Evolutionary conservation across 2,329 filamentous ascomycete species (phyloP), one percentile per base, ranked within the genome.

Genomic region (Talaromyces atroroseus): DNA sequence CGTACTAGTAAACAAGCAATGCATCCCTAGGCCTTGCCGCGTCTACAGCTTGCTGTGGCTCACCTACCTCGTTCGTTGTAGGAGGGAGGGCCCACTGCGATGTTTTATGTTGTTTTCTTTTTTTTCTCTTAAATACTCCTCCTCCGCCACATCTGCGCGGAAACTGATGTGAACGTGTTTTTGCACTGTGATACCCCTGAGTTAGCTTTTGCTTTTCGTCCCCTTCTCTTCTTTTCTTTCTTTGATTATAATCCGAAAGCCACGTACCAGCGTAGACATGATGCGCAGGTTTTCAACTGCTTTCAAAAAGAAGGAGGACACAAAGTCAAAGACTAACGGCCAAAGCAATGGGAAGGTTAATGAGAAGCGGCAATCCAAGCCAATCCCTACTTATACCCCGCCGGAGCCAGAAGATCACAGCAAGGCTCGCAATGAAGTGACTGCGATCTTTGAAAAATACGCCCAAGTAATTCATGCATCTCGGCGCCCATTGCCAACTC

Each of bases 401-500:
- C 24, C 47, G 14, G 24, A 48, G 0, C 60, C 65, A 10, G 65
- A 67, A 20, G 64, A 63, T 29, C 60, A 68, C 32, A 62, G 58
- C 48, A 70, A 71, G 49, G 74, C 71, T 55, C 69, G 71, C n/a
- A 66, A 66, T 29, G 72, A 76, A 59, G 68, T 76, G 8, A 66
- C 71, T 23, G 65, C 66, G 7, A 66, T 70, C 16, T 79, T 79
- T 55, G 68, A 73, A 36, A 70, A 73, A 59, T 78, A 74, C 66
- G 74, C 74, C 20, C 73, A 76, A 61, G 65, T 78, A 11, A 74
- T 80, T 52, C 75, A 78, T 54, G 79, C 82, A 4, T 82, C 84
- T 1, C 77, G 76, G 57, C 74, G 82, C n/a, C 85, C 87, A 10
- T 71, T 87, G 32, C 85, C 87, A 0, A 83, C 76, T 1, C 78